Base-by-base conservation (phyloP, 805 yeast species). In the Wickerhamiella domercqiae region DNA sequence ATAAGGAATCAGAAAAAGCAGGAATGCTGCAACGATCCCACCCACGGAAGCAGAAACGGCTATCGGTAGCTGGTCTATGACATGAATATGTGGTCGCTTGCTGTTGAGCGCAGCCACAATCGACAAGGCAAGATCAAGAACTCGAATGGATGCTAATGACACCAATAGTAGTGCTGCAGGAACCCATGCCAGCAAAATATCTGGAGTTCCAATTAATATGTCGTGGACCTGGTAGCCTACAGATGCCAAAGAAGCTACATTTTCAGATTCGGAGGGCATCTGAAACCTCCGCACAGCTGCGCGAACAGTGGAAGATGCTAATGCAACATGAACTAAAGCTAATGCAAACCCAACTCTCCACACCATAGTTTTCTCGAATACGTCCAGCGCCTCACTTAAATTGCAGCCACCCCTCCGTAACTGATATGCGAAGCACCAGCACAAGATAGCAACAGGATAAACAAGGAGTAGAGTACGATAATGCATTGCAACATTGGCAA, bases 391-490 rank as follows among this genome's bases (percentile, higher is more conserved):
- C 16, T 20, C 20, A 11, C 7, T 26, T 7, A 30, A 30, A 30
- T 14, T 30, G 5, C 21, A 21, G 14, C 9, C 21, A 6, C 21
- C n/a, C 15, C 50, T 47, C 25, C 48, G 48, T 36, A 78, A 60
- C 53, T 86, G 96, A 16, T 71, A 48, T 2, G 69, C 48, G 32
- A 78, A 45, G 0, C 70, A 67, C 14, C 71, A 39, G 0, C 72
- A 56, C 1, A 75, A 65, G 14, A 79, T 60, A 29, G 73, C 70
- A 1, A 77, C 62, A 3, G 93, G 84, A 38, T 79, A 66, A 1
- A 84, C 67, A 3, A 80, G 76, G 29, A 78, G 60, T 1, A 80
- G 72, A 11, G 87, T 65, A 49, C 98, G 66, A 55, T 79, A 87
- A 39, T 93, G 64, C 47, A 84, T 62, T 3, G 80, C 76, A 34